These are phyloP conservation scores for Daldinia grandis DNA, from an alignment of 495 filamentous ascomycete genomes.

Conservation along the genomic window DNA sequence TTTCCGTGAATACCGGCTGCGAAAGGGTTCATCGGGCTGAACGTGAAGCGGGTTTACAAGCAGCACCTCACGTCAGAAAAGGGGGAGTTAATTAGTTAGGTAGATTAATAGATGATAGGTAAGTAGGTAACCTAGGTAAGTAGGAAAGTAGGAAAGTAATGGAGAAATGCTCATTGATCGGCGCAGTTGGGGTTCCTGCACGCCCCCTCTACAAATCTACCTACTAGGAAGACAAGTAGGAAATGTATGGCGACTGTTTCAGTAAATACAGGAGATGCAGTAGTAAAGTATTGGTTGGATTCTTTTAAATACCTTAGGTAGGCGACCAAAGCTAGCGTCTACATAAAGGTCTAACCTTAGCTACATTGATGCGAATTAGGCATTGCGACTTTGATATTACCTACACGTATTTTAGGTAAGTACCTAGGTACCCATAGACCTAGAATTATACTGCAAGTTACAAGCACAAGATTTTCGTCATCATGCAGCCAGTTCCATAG, in stretches of 20 bases:
- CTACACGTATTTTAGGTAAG: slow-evolving; percentile 18
- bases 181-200: slow-evolving; percentile 4
- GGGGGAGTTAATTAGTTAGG: background rate
- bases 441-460: background rate
- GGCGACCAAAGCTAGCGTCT: background rate
- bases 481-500: slow-evolving; percentile 25
- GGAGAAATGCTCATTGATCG: slow-evolving; percentile 25
- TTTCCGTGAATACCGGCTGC: slow-evolving; percentile 16
- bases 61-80: slow-evolving; percentile 12
- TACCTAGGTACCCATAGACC: background rate
- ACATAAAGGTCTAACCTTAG: background rate
- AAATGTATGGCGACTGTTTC: background rate
- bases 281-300: slow-evolving; percentile 14
- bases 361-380: background rate
- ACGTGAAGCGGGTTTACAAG: slow-evolving; percentile 20
- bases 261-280: background rate
- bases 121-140: background rate
- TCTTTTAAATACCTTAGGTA: background rate
- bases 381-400: slow-evolving; percentile 19
- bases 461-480: slow-evolving; percentile 19
- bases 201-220: slow-evolving; percentile 1
- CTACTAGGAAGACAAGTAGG: background rate
- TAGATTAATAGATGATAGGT: background rate
- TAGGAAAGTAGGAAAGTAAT: slow-evolving; percentile 3
- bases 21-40: slow-evolving; percentile 32